These are phyloP conservation scores for Boletus rubescentipes DNA, from an alignment of 768 basidiomycete genomes.

Conservation along the genomic window DNA sequence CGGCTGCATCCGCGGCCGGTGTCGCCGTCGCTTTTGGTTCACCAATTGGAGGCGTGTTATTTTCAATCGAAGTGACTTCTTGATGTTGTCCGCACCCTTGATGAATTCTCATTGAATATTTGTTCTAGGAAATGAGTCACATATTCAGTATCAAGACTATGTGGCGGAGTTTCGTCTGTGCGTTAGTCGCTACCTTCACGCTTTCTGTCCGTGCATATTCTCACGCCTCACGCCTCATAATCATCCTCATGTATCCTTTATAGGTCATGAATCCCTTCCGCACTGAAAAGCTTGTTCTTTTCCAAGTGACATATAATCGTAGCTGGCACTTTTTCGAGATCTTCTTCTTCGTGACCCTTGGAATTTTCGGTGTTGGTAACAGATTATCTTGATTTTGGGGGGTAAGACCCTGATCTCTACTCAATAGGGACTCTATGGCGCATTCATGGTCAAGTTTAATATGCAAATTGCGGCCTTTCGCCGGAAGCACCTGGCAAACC, in stretches of 20 bases:
- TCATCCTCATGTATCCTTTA: slow-evolving; percentile 21
- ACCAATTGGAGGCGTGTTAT: slow-evolving; percentile 95
- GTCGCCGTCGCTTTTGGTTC: slow-evolving; percentile 99
- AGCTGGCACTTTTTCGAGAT: slow-evolving; percentile 99
- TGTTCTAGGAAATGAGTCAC: slow-evolving; percentile 93
- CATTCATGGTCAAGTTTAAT: slow-evolving; percentile 96
- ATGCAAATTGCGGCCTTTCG: slow-evolving; percentile 94
- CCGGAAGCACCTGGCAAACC: slow-evolving; percentile 79
- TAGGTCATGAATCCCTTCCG: slow-evolving; percentile 98
- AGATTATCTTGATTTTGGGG: not conserved
- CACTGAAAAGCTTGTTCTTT: slow-evolving; percentile 95
- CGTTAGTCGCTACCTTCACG: slow-evolving; percentile 94
- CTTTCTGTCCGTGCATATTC: slow-evolving; percentile 67
- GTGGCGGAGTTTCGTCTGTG: slow-evolving; percentile 98
- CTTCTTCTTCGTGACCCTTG: slow-evolving; percentile 92
- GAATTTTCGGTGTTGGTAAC: slow-evolving; percentile 84
- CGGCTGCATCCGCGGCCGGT: slow-evolving; percentile 95
- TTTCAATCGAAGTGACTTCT: slow-evolving; percentile 84
- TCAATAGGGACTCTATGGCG: slow-evolving; percentile 89
- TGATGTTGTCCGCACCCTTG: not conserved
- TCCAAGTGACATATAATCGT: slow-evolving; percentile 95
- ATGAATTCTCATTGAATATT: not conserved
- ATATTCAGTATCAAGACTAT: slow-evolving; percentile 96
- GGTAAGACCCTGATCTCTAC: slow-evolving; percentile 11
- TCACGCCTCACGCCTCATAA: slow-evolving; percentile 14